phyloP scores from a whole-genome alignment of 192 early-diverging fungal species.

The Entomortierella lignicola region DNA sequence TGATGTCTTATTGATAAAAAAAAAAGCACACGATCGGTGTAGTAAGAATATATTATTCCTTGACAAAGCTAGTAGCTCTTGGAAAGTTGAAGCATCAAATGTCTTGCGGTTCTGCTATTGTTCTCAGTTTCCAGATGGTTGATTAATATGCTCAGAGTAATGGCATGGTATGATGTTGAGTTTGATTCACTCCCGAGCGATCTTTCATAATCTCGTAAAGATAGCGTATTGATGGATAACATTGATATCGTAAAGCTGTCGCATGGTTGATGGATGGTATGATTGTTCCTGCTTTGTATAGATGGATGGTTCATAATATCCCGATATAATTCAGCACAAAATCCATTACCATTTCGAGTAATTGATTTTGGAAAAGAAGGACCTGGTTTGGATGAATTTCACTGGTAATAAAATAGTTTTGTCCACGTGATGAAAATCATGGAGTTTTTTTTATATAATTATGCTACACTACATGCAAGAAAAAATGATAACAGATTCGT shows the following conservation, averaged over 20 bases:
- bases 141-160: too few species aligned
- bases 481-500: too few species aligned
- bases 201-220: too few species aligned
- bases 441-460: not conserved
- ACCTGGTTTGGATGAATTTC: not conserved
- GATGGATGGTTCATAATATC: constrained; percentile 3
- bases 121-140: too few species aligned
- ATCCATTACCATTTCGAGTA: constrained; percentile 13
- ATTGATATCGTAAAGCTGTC: not conserved
- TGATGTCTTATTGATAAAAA: too few species aligned
- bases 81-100: too few species aligned
- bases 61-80: too few species aligned
- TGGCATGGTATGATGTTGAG: too few species aligned
- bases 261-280: not conserved
- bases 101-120: too few species aligned
- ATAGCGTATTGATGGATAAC: not conserved
- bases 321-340: not conserved
- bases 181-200: too few species aligned
- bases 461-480: constrained; percentile 11
- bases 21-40: too few species aligned
- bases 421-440: constrained; percentile 7
- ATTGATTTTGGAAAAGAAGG: constrained; percentile 21
- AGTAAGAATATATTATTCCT: too few species aligned
- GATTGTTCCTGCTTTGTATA: not conserved
- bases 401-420: not conserved